These are phyloP conservation scores for Dimargaris cristalligena DNA, from an alignment of 192 early-diverging fungal species.

Conservation along the genomic window DNA sequence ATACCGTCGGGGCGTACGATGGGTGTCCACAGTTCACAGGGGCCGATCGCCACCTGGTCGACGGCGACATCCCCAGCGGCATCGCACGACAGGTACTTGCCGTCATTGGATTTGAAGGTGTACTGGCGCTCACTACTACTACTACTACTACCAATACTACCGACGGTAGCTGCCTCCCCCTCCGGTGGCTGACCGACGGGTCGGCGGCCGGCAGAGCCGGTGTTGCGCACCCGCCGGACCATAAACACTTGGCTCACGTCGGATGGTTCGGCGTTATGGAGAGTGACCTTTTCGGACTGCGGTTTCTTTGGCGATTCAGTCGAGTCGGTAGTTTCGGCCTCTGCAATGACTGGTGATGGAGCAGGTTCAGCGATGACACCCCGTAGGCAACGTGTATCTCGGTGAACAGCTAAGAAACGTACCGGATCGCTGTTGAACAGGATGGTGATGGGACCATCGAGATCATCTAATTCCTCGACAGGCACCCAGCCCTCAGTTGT, in stretches of 20 bases:
- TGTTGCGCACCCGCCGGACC: not conserved
- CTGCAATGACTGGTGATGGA: not conserved
- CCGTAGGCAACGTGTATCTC: not conserved
- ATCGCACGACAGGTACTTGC: not conserved
- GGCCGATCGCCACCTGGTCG: not conserved
- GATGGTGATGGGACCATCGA: not conserved
- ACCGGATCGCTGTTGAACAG: conserved; percentile 4
- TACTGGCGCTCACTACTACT: not conserved
- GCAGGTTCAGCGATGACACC: not conserved
- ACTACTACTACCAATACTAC: too few relatives aligned
- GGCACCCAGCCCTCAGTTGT: too few relatives aligned
- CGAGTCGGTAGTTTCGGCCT: too few relatives aligned
- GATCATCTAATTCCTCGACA: not conserved
- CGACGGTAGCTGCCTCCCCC: too few relatives aligned
- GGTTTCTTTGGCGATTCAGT: too few relatives aligned
- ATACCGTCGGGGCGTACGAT: not conserved
- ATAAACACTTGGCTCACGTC: not conserved
- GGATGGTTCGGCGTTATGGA: not conserved
- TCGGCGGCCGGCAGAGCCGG: not conserved
- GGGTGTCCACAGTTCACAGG: conserved; percentile 4
- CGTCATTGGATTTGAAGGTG: conserved; percentile 1
- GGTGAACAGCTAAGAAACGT: not conserved
- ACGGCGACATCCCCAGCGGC: not conserved
- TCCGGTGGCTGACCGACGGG: not conserved
- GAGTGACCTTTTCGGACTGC: too few relatives aligned